These are phyloP conservation scores for Lathyrus tuberosus DNA, from an alignment of 306 rosid genomes.

Conservation along the genomic window DNA sequence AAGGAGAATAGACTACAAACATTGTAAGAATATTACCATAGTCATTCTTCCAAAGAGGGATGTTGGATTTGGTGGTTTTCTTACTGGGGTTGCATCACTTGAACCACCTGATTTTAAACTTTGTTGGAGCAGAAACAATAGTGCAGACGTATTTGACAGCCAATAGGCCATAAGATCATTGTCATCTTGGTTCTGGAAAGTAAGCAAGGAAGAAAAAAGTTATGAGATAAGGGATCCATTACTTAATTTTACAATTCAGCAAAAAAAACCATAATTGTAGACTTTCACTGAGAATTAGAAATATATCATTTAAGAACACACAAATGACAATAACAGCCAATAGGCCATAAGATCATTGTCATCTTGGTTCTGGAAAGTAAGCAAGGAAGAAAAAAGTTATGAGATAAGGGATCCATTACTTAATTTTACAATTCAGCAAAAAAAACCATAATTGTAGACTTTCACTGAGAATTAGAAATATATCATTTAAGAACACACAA, in stretches of 20 bases:
- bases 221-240: conserved; percentile 7
- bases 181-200: conserved; percentile 89
- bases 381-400: conserved; percentile 34
- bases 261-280: conserved; percentile 12
- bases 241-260: conserved; percentile 10
- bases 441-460: conserved; percentile 17
- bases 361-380: conserved; percentile 81
- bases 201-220: conserved; percentile 32
- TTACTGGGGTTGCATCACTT: conserved; percentile 62
- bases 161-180: conserved; percentile 96
- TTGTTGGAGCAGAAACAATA: conserved; percentile 86
- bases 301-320: conserved; percentile 35
- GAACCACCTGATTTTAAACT: conserved; percentile 77
- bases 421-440: conserved; percentile 6
- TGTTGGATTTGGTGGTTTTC: conserved; percentile 81
- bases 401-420: conserved; percentile 10
- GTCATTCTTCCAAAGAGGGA: conserved; percentile 99
- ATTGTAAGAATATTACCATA: conserved; percentile 60
- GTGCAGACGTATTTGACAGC: conserved; percentile 89
- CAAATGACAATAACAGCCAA: conserved; percentile 58
- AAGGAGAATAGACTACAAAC: conserved; percentile 16
- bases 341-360: conserved; percentile 93
- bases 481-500: conserved; percentile 35
- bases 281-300: conserved; percentile 26
- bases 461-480: conserved; percentile 24